A percentile compares a stretch with the other conserved stretches of the same genome.
Evolutionary conservation across 2,329 filamentous ascomycete species (phyloP).

Genomic region (Sporothrix curviconia): DNA sequence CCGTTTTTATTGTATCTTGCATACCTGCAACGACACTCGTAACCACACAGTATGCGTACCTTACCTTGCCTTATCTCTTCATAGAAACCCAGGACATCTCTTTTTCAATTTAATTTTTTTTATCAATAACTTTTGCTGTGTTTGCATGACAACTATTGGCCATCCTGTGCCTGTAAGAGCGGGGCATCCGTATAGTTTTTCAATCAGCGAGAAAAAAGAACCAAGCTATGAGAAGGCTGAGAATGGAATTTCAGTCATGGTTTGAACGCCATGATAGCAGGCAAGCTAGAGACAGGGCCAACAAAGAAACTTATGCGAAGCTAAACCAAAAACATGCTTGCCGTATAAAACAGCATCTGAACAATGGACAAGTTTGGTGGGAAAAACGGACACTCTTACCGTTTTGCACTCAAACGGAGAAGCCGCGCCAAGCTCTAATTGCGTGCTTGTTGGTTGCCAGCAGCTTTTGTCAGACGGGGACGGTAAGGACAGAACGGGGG

Average conservation of each 20-base stretch:
- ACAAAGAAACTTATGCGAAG: background rate
- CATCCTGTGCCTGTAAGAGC: too few species aligned
- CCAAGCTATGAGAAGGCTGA: background rate
- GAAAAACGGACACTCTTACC: background rate
- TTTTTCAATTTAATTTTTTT: too few species aligned
- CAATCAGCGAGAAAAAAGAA: background rate
- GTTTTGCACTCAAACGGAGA: background rate
- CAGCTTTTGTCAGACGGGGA: slow-evolving; percentile 4
- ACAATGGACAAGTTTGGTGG: background rate
- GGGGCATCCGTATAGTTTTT: too few species aligned
- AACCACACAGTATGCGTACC: too few species aligned
- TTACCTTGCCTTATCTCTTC: too few species aligned
- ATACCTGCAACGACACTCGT: too few species aligned
- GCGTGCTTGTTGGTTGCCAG: slow-evolving; percentile 3
- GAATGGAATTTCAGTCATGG: background rate
- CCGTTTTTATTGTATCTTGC: too few species aligned
- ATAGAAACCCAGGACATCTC: too few species aligned
- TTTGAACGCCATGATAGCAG: background rate
- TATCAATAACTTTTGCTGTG: too few species aligned
- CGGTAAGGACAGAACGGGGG: too few species aligned
- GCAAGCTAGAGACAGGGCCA: background rate
- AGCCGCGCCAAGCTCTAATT: background rate
- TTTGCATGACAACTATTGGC: too few species aligned
- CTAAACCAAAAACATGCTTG: background rate
- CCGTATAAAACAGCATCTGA: background rate